A percentile compares a stretch with the other conserved stretches of the same genome.
phyloP scores from a whole-genome alignment of 75 land plant species.

The Selaginella moellendorffii region DNA sequence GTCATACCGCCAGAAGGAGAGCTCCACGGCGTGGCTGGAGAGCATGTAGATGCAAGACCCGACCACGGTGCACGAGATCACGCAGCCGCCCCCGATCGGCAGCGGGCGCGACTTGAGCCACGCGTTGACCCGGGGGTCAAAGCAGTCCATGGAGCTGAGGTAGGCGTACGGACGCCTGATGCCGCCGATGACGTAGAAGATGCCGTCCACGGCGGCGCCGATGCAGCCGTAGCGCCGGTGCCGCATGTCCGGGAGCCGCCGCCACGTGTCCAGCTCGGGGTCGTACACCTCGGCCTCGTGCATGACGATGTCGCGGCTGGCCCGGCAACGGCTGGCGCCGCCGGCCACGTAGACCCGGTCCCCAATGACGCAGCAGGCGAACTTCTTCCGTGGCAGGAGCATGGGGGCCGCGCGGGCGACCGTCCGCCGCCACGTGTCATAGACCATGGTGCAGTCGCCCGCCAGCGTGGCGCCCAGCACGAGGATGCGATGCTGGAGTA shows the following conservation, averaged over 20 bases:
- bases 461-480: slow-evolving; percentile 30
- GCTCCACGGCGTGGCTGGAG: slow-evolving; percentile 83
- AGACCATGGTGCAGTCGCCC: slow-evolving; percentile 39
- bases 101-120: slow-evolving; percentile 55
- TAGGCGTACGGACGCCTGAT: slow-evolving; percentile 48
- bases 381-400: slow-evolving; percentile 57
- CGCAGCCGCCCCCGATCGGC: slow-evolving; percentile 72
- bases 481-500: slow-evolving; percentile 48
- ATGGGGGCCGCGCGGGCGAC: slow-evolving; percentile 32
- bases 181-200: slow-evolving; percentile 79
- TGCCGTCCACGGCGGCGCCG: slow-evolving; percentile 64
- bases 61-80: slow-evolving; percentile 67
- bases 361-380: slow-evolving; percentile 52
- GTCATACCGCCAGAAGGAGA: slow-evolving; percentile 76
- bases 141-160: slow-evolving; percentile 66
- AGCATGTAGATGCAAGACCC: slow-evolving; percentile 53
- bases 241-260: slow-evolving; percentile 43
- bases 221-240: slow-evolving; percentile 70
- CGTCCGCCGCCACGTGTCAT: slow-evolving; percentile 58
- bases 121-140: slow-evolving; percentile 33
- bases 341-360: slow-evolving; percentile 66
- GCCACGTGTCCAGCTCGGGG: slow-evolving; percentile 53
- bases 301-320: slow-evolving; percentile 21
- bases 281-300: slow-evolving; percentile 65
- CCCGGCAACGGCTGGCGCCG: slow-evolving; percentile 28